Conservation (phyloP, 139 green algal genomes). For the Gonium pectorale region DNA sequence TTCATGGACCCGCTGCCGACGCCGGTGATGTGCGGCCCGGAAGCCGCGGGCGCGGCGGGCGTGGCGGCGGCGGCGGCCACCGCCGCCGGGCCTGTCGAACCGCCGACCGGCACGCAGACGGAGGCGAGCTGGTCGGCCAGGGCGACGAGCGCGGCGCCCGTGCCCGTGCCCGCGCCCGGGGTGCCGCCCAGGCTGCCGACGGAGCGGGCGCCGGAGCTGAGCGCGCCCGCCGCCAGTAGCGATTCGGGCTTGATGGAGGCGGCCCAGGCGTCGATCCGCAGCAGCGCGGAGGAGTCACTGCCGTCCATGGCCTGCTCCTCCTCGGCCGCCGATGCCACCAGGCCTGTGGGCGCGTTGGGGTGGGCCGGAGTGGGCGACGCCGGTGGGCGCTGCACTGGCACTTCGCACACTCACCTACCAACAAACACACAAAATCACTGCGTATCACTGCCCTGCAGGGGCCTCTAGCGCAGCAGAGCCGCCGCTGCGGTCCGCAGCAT, state of each 20-base stretch:
- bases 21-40: neutral
- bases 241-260: neutral
- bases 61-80: neutral
- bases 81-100: neutral
- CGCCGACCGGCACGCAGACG: constrained; percentile 27
- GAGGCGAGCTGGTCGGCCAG: constrained; percentile 39
- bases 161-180: no score
- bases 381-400: no score
- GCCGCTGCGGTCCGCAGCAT: no score
- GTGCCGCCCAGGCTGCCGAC: no score
- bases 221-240: neutral
- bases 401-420: no score
- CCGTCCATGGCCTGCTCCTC: constrained; percentile 48
- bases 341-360: constrained; percentile 48
- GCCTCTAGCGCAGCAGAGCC: no score
- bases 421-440: no score
- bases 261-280: constrained; percentile 55
- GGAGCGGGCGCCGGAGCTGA: no score
- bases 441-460: no score
- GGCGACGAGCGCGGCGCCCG: constrained; percentile 1
- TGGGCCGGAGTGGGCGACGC: no score
- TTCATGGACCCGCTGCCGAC: neutral
- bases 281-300: neutral
- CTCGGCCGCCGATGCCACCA: constrained; percentile 54
- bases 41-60: neutral